Conservation (phyloP, 2,329 filamentous ascomycete species). For the Neofusicoccum cordaticola region DNA sequence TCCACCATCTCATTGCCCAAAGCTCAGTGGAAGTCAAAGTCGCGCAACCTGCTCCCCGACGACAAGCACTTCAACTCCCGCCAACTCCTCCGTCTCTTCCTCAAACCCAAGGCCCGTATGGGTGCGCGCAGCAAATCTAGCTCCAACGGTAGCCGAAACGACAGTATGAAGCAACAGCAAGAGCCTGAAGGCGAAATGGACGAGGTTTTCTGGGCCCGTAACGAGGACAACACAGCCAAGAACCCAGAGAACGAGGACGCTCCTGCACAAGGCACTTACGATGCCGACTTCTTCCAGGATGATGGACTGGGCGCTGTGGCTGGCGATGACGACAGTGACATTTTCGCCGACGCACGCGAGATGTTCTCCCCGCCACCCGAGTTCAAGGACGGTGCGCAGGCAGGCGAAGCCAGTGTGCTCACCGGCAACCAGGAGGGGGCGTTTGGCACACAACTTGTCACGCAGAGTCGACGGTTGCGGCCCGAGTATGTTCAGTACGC, state of each 20-base stretch:
- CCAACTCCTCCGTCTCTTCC: slow-evolving; percentile 82
- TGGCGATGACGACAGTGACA: slow-evolving; percentile 64
- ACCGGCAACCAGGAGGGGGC: slow-evolving; percentile 48
- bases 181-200: slow-evolving; percentile 77
- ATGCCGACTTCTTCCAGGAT: slow-evolving; percentile 97
- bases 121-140: slow-evolving; percentile 56
- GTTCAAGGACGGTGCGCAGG: slow-evolving; percentile 14
- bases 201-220: slow-evolving; percentile 85
- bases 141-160: slow-evolving; percentile 21
- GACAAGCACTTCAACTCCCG: slow-evolving; percentile 98
- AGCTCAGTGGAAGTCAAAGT: slow-evolving; percentile 93
- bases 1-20: slow-evolving; percentile 82
- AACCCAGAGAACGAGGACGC: slow-evolving; percentile 45
- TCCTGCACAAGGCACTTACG: slow-evolving; percentile 34
- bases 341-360: slow-evolving; percentile 78
- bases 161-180: slow-evolving; percentile 31
- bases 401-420: slow-evolving; percentile 11
- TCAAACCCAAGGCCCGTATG: slow-evolving; percentile 89
- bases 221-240: slow-evolving; percentile 2
- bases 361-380: slow-evolving; percentile 52
- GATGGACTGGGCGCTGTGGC: slow-evolving; percentile 69
- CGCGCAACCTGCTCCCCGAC: slow-evolving; percentile 86
- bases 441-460: slow-evolving; percentile 62
- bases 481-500: slow-evolving; percentile 67
- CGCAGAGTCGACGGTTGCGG: slow-evolving; percentile 57